Evolutionary conservation across 495 filamentous ascomycete genomes (phyloP).

Genomic region (Penicillium chermesinum): DNA sequence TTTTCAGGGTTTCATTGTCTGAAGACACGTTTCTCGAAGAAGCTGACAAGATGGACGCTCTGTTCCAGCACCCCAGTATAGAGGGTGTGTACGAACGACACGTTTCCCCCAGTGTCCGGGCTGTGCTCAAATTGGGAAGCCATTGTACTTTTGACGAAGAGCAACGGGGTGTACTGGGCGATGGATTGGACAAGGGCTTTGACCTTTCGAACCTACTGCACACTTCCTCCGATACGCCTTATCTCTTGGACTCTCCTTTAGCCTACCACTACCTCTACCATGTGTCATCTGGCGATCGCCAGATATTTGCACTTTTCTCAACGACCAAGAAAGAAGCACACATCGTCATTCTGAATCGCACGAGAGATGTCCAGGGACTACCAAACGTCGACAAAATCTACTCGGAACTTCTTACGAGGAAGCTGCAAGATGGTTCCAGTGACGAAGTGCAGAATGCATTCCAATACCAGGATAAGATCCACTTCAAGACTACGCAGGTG

Average conservation of each 20-base stretch:
- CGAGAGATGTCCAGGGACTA: conserved; percentile 70
- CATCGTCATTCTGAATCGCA: conserved; percentile 76
- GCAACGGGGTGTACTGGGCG: conserved; percentile 85
- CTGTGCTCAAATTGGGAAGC: conserved; percentile 82
- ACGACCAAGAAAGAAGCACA: conserved; percentile 74
- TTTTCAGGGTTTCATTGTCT: conserved; percentile 87
- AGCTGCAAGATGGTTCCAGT: conserved; percentile 59
- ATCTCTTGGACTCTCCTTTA: conserved; percentile 63
- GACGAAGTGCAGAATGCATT: conserved; percentile 73
- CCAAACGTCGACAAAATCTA: conserved; percentile 93
- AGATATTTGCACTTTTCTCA: conserved; percentile 92
- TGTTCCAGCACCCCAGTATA: conserved; percentile 89
- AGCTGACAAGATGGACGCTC: conserved; percentile 67
- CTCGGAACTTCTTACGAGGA: conserved; percentile 61
- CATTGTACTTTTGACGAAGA: conserved; percentile 92
- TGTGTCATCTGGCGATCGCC: conserved; percentile 79
- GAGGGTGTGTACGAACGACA: conserved; percentile 97
- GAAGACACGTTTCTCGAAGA: conserved; percentile 85
- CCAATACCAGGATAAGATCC: conserved; percentile 79
- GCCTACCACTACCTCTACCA: conserved; percentile 90
- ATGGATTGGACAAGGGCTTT: conserved; percentile 89
- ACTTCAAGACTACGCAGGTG: conserved; percentile 80
- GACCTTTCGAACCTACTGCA: conserved; percentile 72
- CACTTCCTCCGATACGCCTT: conserved; percentile 60
- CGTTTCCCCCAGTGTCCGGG: conserved; percentile 75